phyloP scores from a whole-genome alignment of 306 rosid species.

The Inga oerstediana region DNA sequence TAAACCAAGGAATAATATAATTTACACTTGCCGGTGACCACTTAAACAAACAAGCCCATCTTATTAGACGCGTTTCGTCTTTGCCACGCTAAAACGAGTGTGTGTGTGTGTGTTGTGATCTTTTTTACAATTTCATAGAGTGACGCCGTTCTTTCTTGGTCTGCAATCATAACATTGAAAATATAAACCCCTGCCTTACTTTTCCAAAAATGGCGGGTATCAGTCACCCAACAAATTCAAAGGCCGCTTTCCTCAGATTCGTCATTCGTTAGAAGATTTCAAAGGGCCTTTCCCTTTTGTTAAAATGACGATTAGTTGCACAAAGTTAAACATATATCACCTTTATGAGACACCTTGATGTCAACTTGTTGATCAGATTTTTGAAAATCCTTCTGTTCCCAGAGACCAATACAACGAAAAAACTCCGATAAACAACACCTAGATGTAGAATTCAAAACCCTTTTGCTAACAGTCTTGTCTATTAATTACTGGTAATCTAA shows the following conservation, averaged over 20 bases:
- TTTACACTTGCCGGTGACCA: not conserved
- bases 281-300: not conserved
- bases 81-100: not conserved
- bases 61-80: conserved; percentile 40
- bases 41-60: not conserved
- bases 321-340: not conserved
- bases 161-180: not conserved
- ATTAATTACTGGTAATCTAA: conserved; percentile 9
- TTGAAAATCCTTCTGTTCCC: not conserved
- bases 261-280: not conserved
- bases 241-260: not conserved
- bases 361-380: not conserved
- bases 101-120: not conserved
- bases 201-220: not conserved
- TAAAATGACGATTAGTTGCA: not conserved
- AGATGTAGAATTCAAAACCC: conserved; percentile 24
- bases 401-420: not conserved
- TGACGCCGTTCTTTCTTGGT: not conserved
- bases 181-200: not conserved
- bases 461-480: not conserved
- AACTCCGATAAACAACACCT: not conserved
- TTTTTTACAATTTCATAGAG: not conserved
- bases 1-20: not conserved
- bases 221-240: not conserved
- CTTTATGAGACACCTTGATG: not conserved